Evolutionary conservation across 257 asterid genomes (phyloP).

Genomic region (Ehretia macrophylla): DNA sequence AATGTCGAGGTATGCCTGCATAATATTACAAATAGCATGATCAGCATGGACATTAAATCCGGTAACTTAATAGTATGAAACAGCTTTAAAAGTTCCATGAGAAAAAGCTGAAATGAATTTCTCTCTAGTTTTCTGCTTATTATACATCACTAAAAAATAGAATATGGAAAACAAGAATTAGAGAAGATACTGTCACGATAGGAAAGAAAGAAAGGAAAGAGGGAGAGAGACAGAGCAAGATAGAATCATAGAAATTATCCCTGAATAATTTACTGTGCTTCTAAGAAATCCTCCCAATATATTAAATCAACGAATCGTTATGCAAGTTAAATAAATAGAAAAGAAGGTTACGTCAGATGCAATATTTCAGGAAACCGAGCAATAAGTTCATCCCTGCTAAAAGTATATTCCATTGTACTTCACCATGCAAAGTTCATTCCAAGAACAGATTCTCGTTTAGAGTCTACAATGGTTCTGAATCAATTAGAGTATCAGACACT

Average conservation of each 20-base stretch:
- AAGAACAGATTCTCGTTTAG: too few species aligned
- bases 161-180: neutral
- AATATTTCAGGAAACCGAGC: neutral
- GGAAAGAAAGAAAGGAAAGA: neutral
- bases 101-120: too few species aligned
- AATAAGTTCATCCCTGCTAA: neutral
- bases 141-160: neutral
- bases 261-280: neutral
- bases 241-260: neutral
- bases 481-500: slow-evolving; percentile 3
- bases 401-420: slow-evolving; percentile 8
- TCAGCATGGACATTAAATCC: slow-evolving; percentile 11
- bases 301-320: too few species aligned
- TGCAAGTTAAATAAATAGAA: too few species aligned
- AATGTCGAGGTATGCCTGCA: slow-evolving; percentile 60
- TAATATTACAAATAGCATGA: slow-evolving; percentile 14
- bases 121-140: neutral
- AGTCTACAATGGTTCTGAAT: too few species aligned
- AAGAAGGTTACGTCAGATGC: too few species aligned
- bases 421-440: too few species aligned
- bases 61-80: slow-evolving; percentile 4
- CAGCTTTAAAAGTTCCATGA: slow-evolving; percentile 1
- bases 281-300: neutral
- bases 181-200: neutral
- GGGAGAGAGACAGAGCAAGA: neutral